phyloP scores from a whole-genome alignment of 495 filamentous ascomycete species.

The Tuber borchii region DNA sequence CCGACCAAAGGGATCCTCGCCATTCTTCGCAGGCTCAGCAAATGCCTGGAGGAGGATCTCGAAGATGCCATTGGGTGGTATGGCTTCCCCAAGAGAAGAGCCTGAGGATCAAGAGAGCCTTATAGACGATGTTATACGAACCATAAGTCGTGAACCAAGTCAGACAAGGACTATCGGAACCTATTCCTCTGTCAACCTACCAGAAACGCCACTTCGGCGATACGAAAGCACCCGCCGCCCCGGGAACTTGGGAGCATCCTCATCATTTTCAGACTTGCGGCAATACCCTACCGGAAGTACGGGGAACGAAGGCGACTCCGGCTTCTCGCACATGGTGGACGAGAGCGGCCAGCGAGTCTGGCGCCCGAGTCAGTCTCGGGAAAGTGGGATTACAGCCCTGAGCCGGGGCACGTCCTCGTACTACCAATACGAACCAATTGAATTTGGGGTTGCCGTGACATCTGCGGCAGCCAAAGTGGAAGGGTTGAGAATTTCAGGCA shows the following conservation, averaged over 20 bases:
- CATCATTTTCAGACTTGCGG: conserved; percentile 19
- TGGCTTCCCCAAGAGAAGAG: conserved; percentile 8
- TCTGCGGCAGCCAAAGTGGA: conserved; percentile 26
- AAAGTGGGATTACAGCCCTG: conserved; percentile 29
- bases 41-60: conserved; percentile 29
- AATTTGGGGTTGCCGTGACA: conserved; percentile 36
- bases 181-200: conserved; percentile 31
- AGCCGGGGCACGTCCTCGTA: conserved; percentile 32
- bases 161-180: conserved; percentile 33
- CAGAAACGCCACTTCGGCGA: conserved; percentile 30
- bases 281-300: conserved; percentile 20
- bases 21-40: conserved; percentile 29
- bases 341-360: conserved; percentile 30
- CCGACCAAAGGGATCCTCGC: conserved; percentile 30
- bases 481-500: conserved; percentile 9
- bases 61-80: conserved; percentile 15
- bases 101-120: conserved; percentile 21
- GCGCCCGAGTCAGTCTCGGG: conserved; percentile 31
- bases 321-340: conserved; percentile 30
- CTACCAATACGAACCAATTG: conserved; percentile 37
- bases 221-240: conserved; percentile 25
- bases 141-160: conserved; percentile 33
- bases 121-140: conserved; percentile 28
- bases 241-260: conserved; percentile 24
- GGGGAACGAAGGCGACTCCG: conserved; percentile 12